Evolutionary conservation across 2,329 filamentous ascomycete species (phyloP).

Genomic region (Hymenoscyphus salicellus): DNA sequence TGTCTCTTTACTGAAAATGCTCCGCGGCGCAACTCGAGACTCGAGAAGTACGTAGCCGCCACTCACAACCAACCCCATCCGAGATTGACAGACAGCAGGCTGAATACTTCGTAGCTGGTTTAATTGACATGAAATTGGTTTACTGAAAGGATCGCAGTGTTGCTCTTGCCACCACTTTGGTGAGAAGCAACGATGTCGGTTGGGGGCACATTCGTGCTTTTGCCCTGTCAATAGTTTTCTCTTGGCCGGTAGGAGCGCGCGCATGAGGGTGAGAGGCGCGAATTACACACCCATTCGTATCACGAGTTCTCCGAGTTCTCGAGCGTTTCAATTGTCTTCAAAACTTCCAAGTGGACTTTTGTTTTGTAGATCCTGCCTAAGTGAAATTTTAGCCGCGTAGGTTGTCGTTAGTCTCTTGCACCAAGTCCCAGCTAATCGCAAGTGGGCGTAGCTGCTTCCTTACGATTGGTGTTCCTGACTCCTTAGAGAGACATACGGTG

Average conservation of each 20-base stretch:
- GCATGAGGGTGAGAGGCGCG: conserved; percentile 1
- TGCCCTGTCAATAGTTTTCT: neutral
- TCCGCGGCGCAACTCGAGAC: neutral
- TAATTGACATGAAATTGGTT: neutral
- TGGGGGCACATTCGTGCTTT: conserved; percentile 1
- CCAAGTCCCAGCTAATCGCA: neutral
- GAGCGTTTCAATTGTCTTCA: neutral
- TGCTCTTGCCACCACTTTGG: no score
- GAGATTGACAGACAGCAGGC: neutral
- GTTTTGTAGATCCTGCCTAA: neutral
- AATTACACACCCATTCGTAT: neutral
- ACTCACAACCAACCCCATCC: neutral
- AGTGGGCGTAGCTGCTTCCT: neutral
- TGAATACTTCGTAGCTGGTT: neutral
- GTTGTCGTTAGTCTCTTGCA: neutral
- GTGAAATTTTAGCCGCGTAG: neutral
- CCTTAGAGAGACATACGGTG: neutral
- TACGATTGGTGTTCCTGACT: neutral
- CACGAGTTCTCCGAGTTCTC: neutral
- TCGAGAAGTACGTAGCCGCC: neutral
- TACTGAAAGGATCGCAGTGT: no score
- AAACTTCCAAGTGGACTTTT: neutral
- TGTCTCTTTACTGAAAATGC: neutral
- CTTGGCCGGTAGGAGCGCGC: neutral
- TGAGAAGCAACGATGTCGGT: neutral